A percentile compares a stretch with the other conserved stretches of the same genome.
Conservation (phyloP, 2,329 filamentous ascomycete species). For the Emmonsia crescens region DNA sequence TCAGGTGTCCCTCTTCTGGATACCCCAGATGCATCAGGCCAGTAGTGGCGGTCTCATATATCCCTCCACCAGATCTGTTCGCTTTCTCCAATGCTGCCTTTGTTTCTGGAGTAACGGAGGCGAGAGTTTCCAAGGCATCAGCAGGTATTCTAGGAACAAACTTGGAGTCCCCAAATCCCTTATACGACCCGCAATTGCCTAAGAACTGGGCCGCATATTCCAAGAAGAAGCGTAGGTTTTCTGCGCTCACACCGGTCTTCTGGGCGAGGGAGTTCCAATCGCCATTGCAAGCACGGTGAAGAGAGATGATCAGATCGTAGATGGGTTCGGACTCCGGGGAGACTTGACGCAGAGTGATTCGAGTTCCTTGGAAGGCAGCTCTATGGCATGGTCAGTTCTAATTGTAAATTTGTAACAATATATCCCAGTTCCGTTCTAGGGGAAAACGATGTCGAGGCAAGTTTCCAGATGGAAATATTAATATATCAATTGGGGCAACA, state of each 20-base stretch:
- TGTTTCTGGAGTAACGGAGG: conserved; percentile 48
- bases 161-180: conserved; percentile 76
- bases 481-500: neutral
- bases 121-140: conserved; percentile 54
- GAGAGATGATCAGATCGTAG: conserved; percentile 66
- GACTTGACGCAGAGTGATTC: conserved; percentile 69
- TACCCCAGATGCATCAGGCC: conserved; percentile 67
- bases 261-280: conserved; percentile 59
- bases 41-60: conserved; percentile 56
- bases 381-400: conserved; percentile 31
- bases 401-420: neutral
- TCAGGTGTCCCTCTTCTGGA: conserved; percentile 63
- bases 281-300: conserved; percentile 56
- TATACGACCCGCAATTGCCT: conserved; percentile 75
- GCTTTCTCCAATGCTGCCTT: conserved; percentile 56
- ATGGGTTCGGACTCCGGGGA: conserved; percentile 73
- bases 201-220: conserved; percentile 71
- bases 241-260: conserved; percentile 53
- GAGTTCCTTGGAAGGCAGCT: conserved; percentile 64
- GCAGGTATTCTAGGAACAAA: conserved; percentile 64
- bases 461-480: neutral
- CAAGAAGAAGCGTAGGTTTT: conserved; percentile 57
- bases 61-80: conserved; percentile 46
- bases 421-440: neutral
- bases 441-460: neutral